Evolutionary conservation across 768 basidiomycete genomes (phyloP).

Genomic region (Tulasnella sp.): DNA sequence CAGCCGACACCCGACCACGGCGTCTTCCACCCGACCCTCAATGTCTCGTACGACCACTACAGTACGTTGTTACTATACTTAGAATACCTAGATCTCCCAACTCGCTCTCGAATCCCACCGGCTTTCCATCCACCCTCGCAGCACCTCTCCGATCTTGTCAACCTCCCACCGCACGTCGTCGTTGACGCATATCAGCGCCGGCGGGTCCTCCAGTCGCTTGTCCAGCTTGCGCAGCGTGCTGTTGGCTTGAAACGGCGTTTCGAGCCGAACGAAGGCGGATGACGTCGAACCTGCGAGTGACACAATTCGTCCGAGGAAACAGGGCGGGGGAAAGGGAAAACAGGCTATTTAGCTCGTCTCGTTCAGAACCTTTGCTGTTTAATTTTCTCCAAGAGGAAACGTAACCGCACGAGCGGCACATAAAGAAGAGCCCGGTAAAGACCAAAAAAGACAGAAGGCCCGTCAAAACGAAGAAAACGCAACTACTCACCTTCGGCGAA

Average conservation of each 20-base stretch:
- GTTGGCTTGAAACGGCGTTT: not conserved
- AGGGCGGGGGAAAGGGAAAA: too few relatives aligned
- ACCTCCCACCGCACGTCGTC: conserved; percentile 13
- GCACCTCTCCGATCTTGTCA: not conserved
- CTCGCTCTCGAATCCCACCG: conserved; percentile 1
- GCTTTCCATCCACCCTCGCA: conserved; percentile 9
- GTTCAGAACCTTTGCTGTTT: not conserved
- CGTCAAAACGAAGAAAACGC: not conserved
- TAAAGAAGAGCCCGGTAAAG: not conserved
- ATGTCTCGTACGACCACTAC: too few relatives aligned
- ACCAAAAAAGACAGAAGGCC: too few relatives aligned
- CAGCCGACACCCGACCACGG: not conserved
- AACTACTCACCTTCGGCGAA: conserved; percentile 13
- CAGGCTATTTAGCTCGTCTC: not conserved
- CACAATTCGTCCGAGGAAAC: not conserved
- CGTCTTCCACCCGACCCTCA: not conserved
- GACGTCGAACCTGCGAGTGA: conserved; percentile 8
- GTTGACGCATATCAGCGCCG: conserved; percentile 16
- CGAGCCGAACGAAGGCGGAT: conserved; percentile 4
- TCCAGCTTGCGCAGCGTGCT: not conserved
- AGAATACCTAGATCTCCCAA: conserved; percentile 12
- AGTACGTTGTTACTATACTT: too few relatives aligned
- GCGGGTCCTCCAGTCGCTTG: not conserved
- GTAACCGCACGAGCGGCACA: not conserved
- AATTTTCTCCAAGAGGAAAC: not conserved